These are phyloP conservation scores for Colletotrichum ledebouriae DNA, from an alignment of 2,329 filamentous ascomycete genomes.

Conservation along the genomic window DNA sequence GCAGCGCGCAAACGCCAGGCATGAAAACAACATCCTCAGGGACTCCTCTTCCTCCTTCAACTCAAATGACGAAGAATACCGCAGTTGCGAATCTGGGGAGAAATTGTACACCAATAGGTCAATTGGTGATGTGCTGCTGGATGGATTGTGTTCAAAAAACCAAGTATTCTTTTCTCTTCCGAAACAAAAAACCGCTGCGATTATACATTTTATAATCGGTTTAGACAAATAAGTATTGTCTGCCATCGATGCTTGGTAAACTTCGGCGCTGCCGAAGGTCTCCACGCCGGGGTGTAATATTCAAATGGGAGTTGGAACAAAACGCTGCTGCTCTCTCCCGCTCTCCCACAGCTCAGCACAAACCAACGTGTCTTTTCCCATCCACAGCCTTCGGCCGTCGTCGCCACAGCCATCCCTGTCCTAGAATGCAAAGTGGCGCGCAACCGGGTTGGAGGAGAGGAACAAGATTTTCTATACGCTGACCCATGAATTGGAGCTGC, in stretches of 20 bases:
- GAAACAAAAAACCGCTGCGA: conserved; percentile 31
- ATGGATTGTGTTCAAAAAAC: not conserved
- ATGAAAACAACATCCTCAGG: no score
- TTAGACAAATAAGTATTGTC: not conserved
- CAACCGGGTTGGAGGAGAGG: not conserved
- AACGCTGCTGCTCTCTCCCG: not conserved
- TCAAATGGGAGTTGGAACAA: conserved; percentile 5
- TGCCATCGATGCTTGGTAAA: not conserved
- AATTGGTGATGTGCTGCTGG: no score
- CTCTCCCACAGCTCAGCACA: conserved; percentile 7
- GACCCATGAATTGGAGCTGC: not conserved
- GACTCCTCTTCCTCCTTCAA: no score
- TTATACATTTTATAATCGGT: conserved; percentile 40
- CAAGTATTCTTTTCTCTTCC: conserved; percentile 6
- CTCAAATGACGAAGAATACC: no score
- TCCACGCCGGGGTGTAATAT: conserved; percentile 8
- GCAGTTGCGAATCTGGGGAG: no score
- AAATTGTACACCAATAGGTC: not conserved
- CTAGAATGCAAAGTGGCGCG: conserved; percentile 16
- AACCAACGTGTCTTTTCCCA: not conserved
- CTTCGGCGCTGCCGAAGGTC: conserved; percentile 31
- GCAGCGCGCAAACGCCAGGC: no score
- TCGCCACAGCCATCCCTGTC: not conserved
- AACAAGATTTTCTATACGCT: conserved; percentile 20
- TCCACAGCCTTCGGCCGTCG: conserved; percentile 8